Conservation (phyloP, 495 filamentous ascomycete genomes). For the Durotheca rogersii region DNA sequence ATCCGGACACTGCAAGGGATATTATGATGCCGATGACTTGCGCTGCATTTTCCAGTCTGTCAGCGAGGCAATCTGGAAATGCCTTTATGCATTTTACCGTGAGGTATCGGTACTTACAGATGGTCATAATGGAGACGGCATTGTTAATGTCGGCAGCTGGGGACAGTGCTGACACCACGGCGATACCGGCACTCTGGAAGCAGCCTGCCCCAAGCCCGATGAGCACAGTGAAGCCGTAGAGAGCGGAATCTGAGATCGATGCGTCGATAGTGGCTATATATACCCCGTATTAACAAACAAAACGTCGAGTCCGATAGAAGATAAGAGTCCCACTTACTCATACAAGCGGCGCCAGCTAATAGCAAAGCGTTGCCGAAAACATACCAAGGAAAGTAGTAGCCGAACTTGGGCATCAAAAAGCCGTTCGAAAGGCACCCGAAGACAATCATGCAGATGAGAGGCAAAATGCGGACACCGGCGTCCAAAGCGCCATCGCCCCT, state of each 20-base stretch:
- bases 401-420: constrained; percentile 44
- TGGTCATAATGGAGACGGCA: too few species aligned
- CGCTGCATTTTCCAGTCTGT: too few species aligned
- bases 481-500: constrained; percentile 36
- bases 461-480: constrained; percentile 48
- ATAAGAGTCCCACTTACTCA: too few species aligned
- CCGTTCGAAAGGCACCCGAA: constrained; percentile 43
- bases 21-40: too few species aligned
- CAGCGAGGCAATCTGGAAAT: too few species aligned
- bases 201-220: constrained; percentile 51
- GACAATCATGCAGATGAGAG: constrained; percentile 49
- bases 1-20: too few species aligned
- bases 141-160: too few species aligned
- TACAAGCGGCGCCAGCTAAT: constrained; percentile 44
- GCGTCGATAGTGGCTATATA: constrained; percentile 41
- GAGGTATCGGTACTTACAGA: too few species aligned
- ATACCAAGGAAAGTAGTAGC: constrained; percentile 61
- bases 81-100: too few species aligned
- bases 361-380: constrained; percentile 45
- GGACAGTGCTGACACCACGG: too few species aligned
- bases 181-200: constrained; percentile 12
- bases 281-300: too few species aligned
- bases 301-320: too few species aligned
- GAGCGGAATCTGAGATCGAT: constrained; percentile 27
- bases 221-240: constrained; percentile 54